Conservation (phyloP, 1,284 basidiomycete genomes). For the Melampsora abietis-canadensis region DNA sequence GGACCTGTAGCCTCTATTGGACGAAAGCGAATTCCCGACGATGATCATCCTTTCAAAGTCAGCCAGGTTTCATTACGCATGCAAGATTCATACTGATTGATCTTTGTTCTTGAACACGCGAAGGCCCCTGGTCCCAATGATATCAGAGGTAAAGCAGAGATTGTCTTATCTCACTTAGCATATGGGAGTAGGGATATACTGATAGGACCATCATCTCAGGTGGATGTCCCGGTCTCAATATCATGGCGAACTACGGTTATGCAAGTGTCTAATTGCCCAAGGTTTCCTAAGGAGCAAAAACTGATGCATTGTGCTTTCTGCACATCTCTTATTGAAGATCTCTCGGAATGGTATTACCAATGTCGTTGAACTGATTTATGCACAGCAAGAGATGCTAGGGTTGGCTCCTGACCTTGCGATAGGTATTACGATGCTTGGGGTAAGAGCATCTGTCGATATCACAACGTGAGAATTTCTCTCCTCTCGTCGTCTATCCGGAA, state of each 20-base stretch:
- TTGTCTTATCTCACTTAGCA: background rate
- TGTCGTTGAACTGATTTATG: constrained; percentile 42
- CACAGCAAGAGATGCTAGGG: constrained; percentile 40
- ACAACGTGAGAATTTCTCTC: constrained; percentile 20
- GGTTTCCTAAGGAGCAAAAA: background rate
- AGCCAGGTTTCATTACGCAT: background rate
- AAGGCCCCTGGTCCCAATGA: constrained; percentile 32
- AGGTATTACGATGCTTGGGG: constrained; percentile 23
- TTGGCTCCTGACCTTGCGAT: constrained; percentile 30
- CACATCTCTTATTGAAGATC: constrained; percentile 9
- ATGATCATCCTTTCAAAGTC: constrained; percentile 20
- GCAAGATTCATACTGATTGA: background rate
- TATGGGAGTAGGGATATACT: background rate
- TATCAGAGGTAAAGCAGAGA: constrained; percentile 2
- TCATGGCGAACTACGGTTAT: constrained; percentile 39
- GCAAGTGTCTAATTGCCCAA: background rate
- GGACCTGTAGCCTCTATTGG: constrained; percentile 17
- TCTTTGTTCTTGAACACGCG: background rate
- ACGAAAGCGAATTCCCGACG: constrained; percentile 34
- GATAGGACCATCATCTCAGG: background rate
- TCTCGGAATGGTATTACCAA: constrained; percentile 38
- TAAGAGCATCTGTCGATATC: constrained; percentile 29
- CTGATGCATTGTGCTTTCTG: background rate
- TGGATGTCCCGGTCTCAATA: constrained; percentile 35
- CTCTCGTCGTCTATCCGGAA: background rate